phyloP scores from a whole-genome alignment of 345 rosid genomes.

The Ailanthus altissimus region DNA sequence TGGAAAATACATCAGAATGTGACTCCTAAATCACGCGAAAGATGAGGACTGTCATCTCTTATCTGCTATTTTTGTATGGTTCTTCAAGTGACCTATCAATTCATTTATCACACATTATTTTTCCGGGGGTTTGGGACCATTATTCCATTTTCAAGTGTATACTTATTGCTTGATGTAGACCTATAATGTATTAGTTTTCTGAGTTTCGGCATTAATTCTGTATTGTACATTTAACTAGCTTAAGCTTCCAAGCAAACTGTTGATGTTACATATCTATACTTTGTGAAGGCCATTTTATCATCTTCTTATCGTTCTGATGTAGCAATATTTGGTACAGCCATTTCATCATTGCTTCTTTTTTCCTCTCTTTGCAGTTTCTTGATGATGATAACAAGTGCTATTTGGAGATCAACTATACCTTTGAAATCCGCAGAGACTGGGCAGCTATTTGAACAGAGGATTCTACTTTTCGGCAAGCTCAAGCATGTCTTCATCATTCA shows the following conservation, averaged over 20 bases:
- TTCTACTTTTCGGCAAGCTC: not conserved
- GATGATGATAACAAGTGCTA: constrained; percentile 78
- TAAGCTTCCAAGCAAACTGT: not conserved
- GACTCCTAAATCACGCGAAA: not conserved
- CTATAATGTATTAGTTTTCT: not conserved
- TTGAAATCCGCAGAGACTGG: constrained; percentile 75
- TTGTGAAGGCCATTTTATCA: not conserved
- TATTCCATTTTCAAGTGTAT: not conserved
- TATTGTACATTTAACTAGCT: not conserved
- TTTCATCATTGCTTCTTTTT: not conserved
- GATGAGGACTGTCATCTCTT: not conserved
- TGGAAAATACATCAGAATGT: not conserved
- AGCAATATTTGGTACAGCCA: not conserved
- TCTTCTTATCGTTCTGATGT: not conserved
- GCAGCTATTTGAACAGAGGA: constrained; percentile 35
- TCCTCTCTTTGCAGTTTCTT: constrained; percentile 46
- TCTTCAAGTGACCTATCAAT: constrained; percentile 5
- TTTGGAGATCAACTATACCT: constrained; percentile 75
- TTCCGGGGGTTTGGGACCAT: not conserved
- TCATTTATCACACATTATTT: not conserved
- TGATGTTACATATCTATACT: not conserved
- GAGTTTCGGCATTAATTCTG: not conserved
- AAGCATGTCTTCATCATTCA: not conserved
- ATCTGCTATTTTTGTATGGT: not conserved
- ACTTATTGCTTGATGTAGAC: not conserved